Evolutionary conservation across 2,329 filamentous ascomycete genomes (phyloP), one percentile per base, ranked within the genome.

Genomic region (Phyllosticta citrichinensis): DNA sequence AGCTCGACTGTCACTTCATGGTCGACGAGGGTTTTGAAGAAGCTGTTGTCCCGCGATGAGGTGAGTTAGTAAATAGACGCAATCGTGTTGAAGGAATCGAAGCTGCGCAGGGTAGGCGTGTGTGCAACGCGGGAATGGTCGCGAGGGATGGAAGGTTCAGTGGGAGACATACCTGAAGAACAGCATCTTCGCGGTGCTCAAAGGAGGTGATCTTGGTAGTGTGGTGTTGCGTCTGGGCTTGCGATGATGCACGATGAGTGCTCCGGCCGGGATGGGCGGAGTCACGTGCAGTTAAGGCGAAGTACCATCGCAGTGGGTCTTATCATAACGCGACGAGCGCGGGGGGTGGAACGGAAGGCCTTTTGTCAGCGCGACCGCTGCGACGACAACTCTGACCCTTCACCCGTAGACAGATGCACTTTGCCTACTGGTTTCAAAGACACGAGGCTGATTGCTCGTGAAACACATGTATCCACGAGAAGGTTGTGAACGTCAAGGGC

Each of bases 11-110:
- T 97, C 71, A 99, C 92, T 80, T 95, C 87, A 68, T 94, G 88
- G 80, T 97, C 94, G 74, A 97, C 95, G 70, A 97, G 88, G 59
- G 93, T 97, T 77, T 97, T 97, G 86, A 97, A 97, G 81, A 97
- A 97, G 79, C 89, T 94, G 72, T 63, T 59, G 58, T 61, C 40
- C 25, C 22, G 11, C 19, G 27, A 11, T 5, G 33, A 24, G 27
- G 30, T 20, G 1, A 20, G 20, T 40, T 10, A 27, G n/a, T 22
- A 24, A 30, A n/a, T 40, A 12, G 10, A 24, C 17, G 19, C 9
- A 4, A 14, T 57, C 62, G 50, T 53, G 33, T 52, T 35, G 40
- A 22, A 19, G 14, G 10, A 40, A 12, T 27, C n/a, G 35, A 52
- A 22, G n/a, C 24, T 30, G 33, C 8, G 14, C 3, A 24, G 9